Percentiles rank a stretch among this genome's conserved stretches.
phyloP scores from a whole-genome alignment of 495 filamentous ascomycete genomes.

The Penicillium coprophilum region DNA sequence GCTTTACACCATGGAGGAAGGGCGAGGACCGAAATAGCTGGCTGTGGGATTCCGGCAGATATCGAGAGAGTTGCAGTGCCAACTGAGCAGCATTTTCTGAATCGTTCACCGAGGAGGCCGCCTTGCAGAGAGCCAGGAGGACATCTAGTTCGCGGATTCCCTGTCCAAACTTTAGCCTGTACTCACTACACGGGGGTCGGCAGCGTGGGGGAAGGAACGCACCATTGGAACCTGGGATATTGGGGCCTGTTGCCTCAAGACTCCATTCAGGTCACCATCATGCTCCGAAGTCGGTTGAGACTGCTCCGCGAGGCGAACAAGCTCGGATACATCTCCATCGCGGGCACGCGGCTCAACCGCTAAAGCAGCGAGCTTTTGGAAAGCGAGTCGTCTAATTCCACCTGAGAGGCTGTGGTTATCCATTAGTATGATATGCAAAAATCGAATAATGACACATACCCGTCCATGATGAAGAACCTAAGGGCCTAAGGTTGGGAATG shows the following conservation, averaged over 20 bases:
- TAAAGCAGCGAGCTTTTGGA: constrained; percentile 67
- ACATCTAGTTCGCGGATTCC: constrained; percentile 82
- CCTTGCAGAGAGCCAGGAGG: constrained; percentile 83
- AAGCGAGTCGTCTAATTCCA: constrained; percentile 60
- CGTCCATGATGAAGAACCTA: constrained; percentile 23
- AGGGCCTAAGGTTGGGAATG: constrained; percentile 1
- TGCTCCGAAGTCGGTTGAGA: constrained; percentile 37
- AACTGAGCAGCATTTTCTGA: constrained; percentile 71
- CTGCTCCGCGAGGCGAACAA: constrained; percentile 61
- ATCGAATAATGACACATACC: constrained; percentile 15
- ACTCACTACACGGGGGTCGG: not conserved
- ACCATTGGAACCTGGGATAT: constrained; percentile 56
- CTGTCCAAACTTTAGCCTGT: constrained; percentile 40
- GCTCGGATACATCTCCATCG: constrained; percentile 54
- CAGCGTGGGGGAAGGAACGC: constrained; percentile 15
- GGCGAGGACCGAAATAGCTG: constrained; percentile 79
- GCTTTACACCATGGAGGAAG: constrained; percentile 75
- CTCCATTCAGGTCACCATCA: constrained; percentile 42
- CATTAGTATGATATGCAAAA: not conserved
- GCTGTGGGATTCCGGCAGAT: constrained; percentile 76
- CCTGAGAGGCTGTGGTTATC: constrained; percentile 30
- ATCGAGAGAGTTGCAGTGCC: constrained; percentile 69
- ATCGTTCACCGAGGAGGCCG: constrained; percentile 68
- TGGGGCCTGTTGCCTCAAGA: constrained; percentile 38
- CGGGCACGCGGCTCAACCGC: constrained; percentile 54